Evolutionary conservation across 441 rosid species (phyloP), one percentile per base, ranked within the genome.

Genomic region (Populus hybrid): DNA sequence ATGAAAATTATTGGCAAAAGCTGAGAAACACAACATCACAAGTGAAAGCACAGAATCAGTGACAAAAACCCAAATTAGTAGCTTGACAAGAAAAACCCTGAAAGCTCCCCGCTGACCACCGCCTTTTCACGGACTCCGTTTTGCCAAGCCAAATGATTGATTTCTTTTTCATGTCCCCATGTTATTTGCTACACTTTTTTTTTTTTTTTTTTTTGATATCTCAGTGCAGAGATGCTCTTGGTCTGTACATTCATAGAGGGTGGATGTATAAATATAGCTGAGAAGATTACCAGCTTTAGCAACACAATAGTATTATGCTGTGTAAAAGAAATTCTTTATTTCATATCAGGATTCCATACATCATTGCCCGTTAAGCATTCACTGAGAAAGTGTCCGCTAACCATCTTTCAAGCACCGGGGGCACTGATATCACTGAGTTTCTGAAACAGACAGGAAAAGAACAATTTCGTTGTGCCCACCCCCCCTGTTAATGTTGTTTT

Each of bases 301-400:
- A 38, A 74, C 64, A 42, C 42, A 6, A 36, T 75, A 45, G 77
- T 20, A 66, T 75, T 31, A 42, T 64, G 38, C 23, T 26, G 26
- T 16, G 31, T 29, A 40, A 36, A 74, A 74, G 40, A 42, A 24
- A 63, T 74, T 73, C 36, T 63, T 36, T 24, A 36, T 38, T 73
- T 72, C 28, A 72, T 72, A 26, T 56, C 1, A 64, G 26, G 42
- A 14, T 72, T 72, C 61, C 21, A 9, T 6, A 5, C 74, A 20
- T 72, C 18, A 4, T 20, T 56, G 40, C 12, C 45, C 12, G 6
- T n/a, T n/a, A n/a, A n/a, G n/a, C n/a, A n/a, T n/a, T n/a, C n/a
- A n/a, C n/a, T n/a, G n/a, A n/a, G n/a, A n/a, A n/a, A n/a, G n/a
- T n/a, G n/a, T n/a, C n/a, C n/a, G n/a, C 66, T 33, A 20, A 20